Conservation (phyloP, 345 rosid species). For the Excoecaria cochinchinensis region DNA sequence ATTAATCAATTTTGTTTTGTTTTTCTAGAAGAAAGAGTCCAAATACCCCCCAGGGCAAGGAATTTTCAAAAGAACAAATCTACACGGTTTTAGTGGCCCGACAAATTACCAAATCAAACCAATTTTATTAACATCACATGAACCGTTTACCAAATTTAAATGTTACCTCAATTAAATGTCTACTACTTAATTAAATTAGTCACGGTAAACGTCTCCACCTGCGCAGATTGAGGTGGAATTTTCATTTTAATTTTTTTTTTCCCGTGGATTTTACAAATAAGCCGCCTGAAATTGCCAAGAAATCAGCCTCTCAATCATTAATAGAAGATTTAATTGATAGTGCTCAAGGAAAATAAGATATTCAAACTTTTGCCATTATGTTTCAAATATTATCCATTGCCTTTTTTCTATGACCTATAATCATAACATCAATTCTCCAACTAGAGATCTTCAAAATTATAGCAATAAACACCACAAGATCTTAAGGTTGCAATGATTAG, state of each 20-base stretch:
- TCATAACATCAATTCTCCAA: neutral
- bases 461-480: neutral
- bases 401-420: neutral
- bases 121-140: neutral
- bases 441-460: neutral
- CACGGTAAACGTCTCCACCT: too few relatives aligned
- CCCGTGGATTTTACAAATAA: too few relatives aligned
- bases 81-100: neutral
- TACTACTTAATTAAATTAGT: too few relatives aligned
- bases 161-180: neutral
- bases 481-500: neutral
- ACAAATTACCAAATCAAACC: neutral
- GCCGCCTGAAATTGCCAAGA: too few relatives aligned
- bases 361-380: too few relatives aligned
- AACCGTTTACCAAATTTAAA: neutral
- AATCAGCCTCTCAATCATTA: too few relatives aligned
- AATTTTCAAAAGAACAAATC: neutral
- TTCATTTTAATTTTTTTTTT: too few relatives aligned
- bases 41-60: neutral
- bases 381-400: too few relatives aligned
- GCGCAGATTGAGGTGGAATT: too few relatives aligned
- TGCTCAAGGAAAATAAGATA: too few relatives aligned
- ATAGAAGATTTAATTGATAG: too few relatives aligned
- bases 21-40: slow-evolving; percentile 7
- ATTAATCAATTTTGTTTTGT: neutral